Conservation (phyloP, 768 basidiomycete genomes). For the Termitomyces heimii region DNA sequence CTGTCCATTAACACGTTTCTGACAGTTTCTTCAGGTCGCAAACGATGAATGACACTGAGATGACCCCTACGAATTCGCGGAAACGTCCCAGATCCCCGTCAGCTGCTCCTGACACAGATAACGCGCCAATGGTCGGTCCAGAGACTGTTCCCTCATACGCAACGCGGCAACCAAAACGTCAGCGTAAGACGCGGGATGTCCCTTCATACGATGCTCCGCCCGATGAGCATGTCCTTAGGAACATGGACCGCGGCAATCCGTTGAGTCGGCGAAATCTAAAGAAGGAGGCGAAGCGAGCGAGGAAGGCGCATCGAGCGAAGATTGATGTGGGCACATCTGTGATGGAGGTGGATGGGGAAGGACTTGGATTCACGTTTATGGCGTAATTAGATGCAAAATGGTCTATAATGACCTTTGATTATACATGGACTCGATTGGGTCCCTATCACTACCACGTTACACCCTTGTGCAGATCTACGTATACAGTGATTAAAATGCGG, state of each 20-base stretch:
- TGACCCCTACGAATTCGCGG: slow-evolving; percentile 22
- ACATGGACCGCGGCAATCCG: slow-evolving; percentile 53
- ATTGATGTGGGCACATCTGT: slow-evolving; percentile 16
- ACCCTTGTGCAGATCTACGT: neutral
- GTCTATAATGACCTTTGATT: neutral
- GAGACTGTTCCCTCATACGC: slow-evolving; percentile 16
- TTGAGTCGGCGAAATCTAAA: slow-evolving; percentile 51
- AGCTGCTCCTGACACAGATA: slow-evolving; percentile 9
- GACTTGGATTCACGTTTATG: slow-evolving; percentile 43
- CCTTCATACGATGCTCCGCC: slow-evolving; percentile 47
- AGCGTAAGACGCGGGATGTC: slow-evolving; percentile 49
- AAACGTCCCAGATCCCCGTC: slow-evolving; percentile 36
- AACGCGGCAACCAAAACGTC: slow-evolving; percentile 51
- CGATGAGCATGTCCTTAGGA: slow-evolving; percentile 36
- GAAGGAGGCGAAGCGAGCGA: slow-evolving; percentile 56
- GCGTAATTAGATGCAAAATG: slow-evolving; percentile 8
- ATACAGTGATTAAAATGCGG: neutral
- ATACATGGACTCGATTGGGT: neutral
- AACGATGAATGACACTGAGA: slow-evolving; percentile 30
- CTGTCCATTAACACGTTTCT: neutral
- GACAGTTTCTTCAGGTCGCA: slow-evolving; percentile 16
- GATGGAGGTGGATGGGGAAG: slow-evolving; percentile 46
- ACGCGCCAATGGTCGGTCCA: slow-evolving; percentile 10
- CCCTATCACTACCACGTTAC: no score
- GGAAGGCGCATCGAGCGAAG: slow-evolving; percentile 41